A percentile compares a stretch with the other conserved stretches of the same genome.
Evolutionary conservation across 345 rosid species (phyloP).

Genomic region (Theobroma cacao): DNA sequence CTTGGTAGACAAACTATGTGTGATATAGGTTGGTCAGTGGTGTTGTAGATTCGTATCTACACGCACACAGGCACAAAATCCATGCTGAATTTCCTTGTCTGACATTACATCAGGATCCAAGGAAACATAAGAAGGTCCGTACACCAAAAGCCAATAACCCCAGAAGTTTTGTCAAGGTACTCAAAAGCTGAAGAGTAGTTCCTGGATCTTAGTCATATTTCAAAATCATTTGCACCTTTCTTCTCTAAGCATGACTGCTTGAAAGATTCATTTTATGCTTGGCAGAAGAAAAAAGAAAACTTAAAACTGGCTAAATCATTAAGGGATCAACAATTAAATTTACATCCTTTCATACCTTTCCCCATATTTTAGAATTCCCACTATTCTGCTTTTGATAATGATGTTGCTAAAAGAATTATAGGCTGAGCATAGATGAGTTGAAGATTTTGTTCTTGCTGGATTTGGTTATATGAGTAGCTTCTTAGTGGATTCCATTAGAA

Average conservation of each 20-base stretch:
- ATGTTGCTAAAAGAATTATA: neutral
- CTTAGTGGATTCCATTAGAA: neutral
- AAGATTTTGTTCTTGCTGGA: neutral
- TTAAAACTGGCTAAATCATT: neutral
- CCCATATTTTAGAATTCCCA: neutral
- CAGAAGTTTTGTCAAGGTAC: slow-evolving; percentile 49
- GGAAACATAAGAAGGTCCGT: slow-evolving; percentile 41
- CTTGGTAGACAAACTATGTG: neutral
- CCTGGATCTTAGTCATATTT: neutral
- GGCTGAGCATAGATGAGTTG: neutral
- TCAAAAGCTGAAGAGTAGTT: neutral
- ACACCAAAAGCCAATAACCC: slow-evolving; percentile 58
- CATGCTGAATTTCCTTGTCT: slow-evolving; percentile 20
- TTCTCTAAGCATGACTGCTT: neutral
- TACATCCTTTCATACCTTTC: neutral
- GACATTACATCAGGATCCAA: slow-evolving; percentile 54
- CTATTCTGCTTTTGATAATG: neutral
- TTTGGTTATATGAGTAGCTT: slow-evolving; percentile 7
- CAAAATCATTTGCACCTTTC: neutral
- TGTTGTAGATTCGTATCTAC: neutral
- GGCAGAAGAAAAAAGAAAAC: neutral
- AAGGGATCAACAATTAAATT: neutral
- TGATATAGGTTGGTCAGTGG: neutral
- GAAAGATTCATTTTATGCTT: neutral
- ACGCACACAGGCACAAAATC: neutral